phyloP scores from a whole-genome alignment of 23 red algal genomes.

The Chondrus crispus region DNA sequence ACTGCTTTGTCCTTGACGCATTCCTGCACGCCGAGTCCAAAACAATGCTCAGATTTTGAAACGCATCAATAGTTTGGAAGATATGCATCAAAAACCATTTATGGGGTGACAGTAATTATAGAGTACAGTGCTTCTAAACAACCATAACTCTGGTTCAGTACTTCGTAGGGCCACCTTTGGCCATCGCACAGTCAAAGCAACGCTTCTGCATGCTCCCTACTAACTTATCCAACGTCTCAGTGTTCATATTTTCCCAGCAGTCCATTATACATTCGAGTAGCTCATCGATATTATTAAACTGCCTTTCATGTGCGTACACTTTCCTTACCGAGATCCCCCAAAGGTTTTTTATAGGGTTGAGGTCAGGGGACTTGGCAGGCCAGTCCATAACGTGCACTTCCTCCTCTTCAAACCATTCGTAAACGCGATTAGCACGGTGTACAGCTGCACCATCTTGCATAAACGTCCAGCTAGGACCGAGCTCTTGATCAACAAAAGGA shows the following conservation, averaged over 20 bases:
- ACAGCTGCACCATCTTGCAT: background rate
- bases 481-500: background rate
- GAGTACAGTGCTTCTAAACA: too few species aligned
- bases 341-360: background rate
- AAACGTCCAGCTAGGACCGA: background rate
- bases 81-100: too few species aligned
- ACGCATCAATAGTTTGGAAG: too few species aligned
- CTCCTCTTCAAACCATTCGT: background rate
- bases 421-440: background rate
- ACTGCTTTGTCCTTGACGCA: too few species aligned
- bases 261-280: background rate
- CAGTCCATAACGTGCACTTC: background rate
- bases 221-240: background rate
- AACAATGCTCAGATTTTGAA: too few species aligned
- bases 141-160: too few species aligned
- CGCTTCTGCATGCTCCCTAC: background rate
- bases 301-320: background rate
- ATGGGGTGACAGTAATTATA: too few species aligned
- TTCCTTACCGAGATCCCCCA: background rate
- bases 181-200: too few species aligned
- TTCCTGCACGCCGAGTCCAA: too few species aligned
- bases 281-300: background rate
- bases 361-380: background rate
- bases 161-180: too few species aligned
- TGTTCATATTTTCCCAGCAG: background rate